Percentiles rank a stretch among this genome's conserved stretches.
phyloP scores from a whole-genome alignment of 225 moss, liverwort and hornwort species.

The Polytrichum commune region DNA sequence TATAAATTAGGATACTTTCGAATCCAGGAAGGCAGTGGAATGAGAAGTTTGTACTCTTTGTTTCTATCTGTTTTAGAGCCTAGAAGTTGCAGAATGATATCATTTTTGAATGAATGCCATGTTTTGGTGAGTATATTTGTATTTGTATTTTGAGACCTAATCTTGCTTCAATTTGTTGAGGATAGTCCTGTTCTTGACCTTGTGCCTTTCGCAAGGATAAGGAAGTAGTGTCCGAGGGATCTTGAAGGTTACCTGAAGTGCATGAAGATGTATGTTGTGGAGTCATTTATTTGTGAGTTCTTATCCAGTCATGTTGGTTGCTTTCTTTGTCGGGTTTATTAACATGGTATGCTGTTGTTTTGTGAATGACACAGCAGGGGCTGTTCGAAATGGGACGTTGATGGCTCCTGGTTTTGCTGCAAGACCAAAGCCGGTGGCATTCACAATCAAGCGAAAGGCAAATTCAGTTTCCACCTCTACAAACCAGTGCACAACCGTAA shows the following conservation, averaged over 20 bases:
- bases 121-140: too few species aligned
- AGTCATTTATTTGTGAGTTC: background rate
- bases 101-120: too few species aligned
- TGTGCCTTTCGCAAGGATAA: too few species aligned
- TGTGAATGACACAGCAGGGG: slow-evolving; percentile 4
- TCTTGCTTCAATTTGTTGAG: too few species aligned
- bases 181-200: too few species aligned
- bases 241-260: background rate
- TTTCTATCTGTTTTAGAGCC: too few species aligned
- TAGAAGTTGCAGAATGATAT: too few species aligned
- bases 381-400: slow-evolving; percentile 26
- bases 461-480: slow-evolving; percentile 7
- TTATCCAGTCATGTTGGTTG: background rate
- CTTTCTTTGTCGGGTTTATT: background rate
- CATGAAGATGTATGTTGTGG: background rate
- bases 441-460: slow-evolving; percentile 43
- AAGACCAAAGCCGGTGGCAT: slow-evolving; percentile 45
- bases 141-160: too few species aligned
- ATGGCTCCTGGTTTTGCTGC: slow-evolving; percentile 39
- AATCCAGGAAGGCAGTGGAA: too few species aligned
- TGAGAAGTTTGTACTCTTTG: too few species aligned
- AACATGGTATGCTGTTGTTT: background rate
- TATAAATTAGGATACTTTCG: background rate
- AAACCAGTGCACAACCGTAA: slow-evolving; percentile 1
- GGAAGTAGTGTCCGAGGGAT: too few species aligned